Evolutionary conservation across 768 basidiomycete genomes (phyloP), one percentile per base, ranked within the genome.

Genomic region (Trichaptum fuscoviolaceum): DNA sequence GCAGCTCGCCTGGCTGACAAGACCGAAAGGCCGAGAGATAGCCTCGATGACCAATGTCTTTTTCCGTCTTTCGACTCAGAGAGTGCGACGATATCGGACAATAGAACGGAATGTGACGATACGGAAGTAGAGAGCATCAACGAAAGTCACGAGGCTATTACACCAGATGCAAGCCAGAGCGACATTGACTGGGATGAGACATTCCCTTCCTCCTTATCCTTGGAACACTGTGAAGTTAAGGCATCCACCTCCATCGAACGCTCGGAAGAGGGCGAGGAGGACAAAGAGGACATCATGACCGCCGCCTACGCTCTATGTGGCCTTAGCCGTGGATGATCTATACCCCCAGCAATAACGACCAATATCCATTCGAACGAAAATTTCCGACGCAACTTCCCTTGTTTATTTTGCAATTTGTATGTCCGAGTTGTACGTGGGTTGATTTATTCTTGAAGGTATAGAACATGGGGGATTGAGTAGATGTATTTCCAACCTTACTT

Each of bases 271-370:
- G n/a, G 61, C 63, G 57, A 27, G 30, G 57, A 8, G 24, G n/a
- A 63, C 63, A 52, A 24, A 67, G 85, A 88, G 35, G 88, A 88
- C 65, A 84, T 85, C 76, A 87, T 91, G 85, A 84, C 83, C 67
- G 89, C 88, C 25, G 89, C 89, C 27, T 77, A 89, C 57, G 85
- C 85, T 58, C 75, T 91, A 23, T 90, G 88, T 73, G 88, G 89
- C 35, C 78, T 82, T 42, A 77, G 81, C 52, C 73, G 76, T 36
- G 68, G 73, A 63, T 69, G n/a, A 52, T 2, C 3, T 20, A 52
- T 52, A 52, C 42, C 42, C 30, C n/a, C 42, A 5, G 42, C 42
- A 52, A 52, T 52, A 52, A 52, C 20, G 42, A 52, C 42, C 15
- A 52, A 52, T 52, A 52, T 52, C 42, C 42, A n/a, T n/a, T n/a